phyloP scores from a whole-genome alignment of 352 stramenopile species.

The Blastocystis sp. region DNA sequence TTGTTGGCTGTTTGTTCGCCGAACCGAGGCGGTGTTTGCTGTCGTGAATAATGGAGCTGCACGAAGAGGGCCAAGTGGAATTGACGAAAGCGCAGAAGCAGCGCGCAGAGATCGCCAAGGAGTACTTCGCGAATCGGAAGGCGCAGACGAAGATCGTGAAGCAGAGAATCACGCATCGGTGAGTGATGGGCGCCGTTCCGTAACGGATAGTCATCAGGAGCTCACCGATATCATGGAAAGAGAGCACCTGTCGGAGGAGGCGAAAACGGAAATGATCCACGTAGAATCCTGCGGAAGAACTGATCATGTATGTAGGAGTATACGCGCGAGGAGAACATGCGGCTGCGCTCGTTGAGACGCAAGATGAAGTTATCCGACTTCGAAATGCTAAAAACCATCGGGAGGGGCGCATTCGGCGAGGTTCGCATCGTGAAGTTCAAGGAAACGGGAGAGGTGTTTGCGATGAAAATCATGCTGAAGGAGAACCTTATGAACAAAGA shows the following conservation, averaged over 20 bases:
- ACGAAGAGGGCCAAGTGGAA: not conserved
- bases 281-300: not conserved
- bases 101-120: slow-evolving; percentile 6
- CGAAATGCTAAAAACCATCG: slow-evolving; percentile 91
- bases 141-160: slow-evolving; percentile 9
- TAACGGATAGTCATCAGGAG: not conserved
- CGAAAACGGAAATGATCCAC: not conserved
- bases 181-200: not conserved
- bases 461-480: slow-evolving; percentile 87
- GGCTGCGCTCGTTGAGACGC: not conserved
- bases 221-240: not conserved
- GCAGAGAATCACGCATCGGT: not conserved
- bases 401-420: slow-evolving; percentile 95
- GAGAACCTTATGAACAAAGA: slow-evolving; percentile 86
- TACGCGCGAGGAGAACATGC: not conserved
- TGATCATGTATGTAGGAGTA: not conserved
- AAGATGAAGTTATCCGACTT: slow-evolving; percentile 81
- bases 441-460: slow-evolving; percentile 82
- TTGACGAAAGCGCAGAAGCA: slow-evolving; percentile 49
- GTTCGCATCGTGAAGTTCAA: slow-evolving; percentile 81
- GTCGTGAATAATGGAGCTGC: not conserved
- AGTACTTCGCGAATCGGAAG: slow-evolving; percentile 23
- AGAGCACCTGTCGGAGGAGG: not conserved
- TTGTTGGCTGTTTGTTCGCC: not conserved
- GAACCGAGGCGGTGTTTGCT: not conserved